Evolutionary conservation across 495 filamentous ascomycete genomes (phyloP).

Genomic region (Podospora pseudoanserina): DNA sequence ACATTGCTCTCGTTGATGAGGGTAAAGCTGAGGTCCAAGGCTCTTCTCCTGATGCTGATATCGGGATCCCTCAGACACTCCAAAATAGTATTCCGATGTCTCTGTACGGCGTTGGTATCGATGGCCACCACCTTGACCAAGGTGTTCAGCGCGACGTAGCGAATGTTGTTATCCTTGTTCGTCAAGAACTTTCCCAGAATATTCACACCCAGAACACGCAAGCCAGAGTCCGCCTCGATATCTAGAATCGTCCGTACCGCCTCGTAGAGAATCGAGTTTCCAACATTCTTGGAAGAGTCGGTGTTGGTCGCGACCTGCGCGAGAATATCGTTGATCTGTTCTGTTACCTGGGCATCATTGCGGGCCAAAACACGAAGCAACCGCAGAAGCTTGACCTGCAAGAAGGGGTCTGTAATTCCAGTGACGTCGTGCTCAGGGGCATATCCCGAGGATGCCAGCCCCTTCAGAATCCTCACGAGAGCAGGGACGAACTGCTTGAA

Average conservation of each 20-base stretch:
- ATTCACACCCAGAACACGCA: conserved; percentile 92
- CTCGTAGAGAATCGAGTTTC: conserved; percentile 96
- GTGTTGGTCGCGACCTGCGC: conserved; percentile 98
- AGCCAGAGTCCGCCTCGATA: conserved; percentile 92
- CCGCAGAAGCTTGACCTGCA: conserved; percentile 92
- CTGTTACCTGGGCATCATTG: conserved; percentile 84
- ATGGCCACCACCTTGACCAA: conserved; percentile 97
- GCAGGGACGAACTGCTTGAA: conserved; percentile 76
- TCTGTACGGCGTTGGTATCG: conserved; percentile 94
- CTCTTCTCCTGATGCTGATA: conserved; percentile 92
- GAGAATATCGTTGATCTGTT: conserved; percentile 97
- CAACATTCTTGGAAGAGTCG: conserved; percentile 96
- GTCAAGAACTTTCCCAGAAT: conserved; percentile 96
- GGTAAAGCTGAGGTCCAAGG: conserved; percentile 94
- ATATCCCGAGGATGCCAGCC: conserved; percentile 89
- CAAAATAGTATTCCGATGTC: conserved; percentile 94
- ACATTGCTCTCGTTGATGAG: conserved; percentile 96
- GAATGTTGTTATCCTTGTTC: conserved; percentile 98
- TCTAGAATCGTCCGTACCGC: conserved; percentile 96
- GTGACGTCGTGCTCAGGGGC: conserved; percentile 97
- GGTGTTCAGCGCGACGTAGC: conserved; percentile 95
- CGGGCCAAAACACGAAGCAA: conserved; percentile 80
- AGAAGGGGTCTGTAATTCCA: conserved; percentile 96
- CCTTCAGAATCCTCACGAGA: conserved; percentile 87
- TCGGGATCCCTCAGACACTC: conserved; percentile 97